phyloP scores from a whole-genome alignment of 2,329 filamentous ascomycete species.

The Coccinonectria pachysandricola region DNA sequence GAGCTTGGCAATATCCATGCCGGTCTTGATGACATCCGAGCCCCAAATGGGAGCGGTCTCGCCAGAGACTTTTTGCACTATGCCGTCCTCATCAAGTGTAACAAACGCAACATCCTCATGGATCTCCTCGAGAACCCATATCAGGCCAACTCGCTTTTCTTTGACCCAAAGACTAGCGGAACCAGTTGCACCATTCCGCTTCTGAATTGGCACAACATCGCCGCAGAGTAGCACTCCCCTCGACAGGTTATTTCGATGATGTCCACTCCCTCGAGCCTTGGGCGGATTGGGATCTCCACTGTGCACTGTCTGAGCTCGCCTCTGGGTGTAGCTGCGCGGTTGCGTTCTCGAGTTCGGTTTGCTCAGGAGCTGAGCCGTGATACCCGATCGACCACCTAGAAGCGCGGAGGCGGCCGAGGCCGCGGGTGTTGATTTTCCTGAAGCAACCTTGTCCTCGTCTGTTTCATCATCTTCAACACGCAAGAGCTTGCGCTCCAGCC shows the following conservation, averaged over 20 bases:
- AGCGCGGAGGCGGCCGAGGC: constrained; percentile 37
- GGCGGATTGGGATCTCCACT: constrained; percentile 43
- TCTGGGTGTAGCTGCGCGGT: constrained; percentile 40
- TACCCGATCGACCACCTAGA: constrained; percentile 61
- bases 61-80: constrained; percentile 60
- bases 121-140: constrained; percentile 97
- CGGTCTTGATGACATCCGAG: constrained; percentile 51
- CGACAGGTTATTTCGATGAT: constrained; percentile 66
- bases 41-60: constrained; percentile 83
- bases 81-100: constrained; percentile 65
- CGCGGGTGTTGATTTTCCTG: constrained; percentile 25
- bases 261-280: constrained; percentile 42
- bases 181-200: constrained; percentile 82
- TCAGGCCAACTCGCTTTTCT: constrained; percentile 85
- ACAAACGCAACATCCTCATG: constrained; percentile 83
- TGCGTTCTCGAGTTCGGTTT: constrained; percentile 59
- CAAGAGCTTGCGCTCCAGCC: constrained; percentile 78
- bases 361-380: constrained; percentile 79
- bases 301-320: constrained; percentile 55
- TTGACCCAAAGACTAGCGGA: constrained; percentile 98
- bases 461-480: constrained; percentile 33
- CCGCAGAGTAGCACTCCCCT: constrained; percentile 87
- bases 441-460: constrained; percentile 20
- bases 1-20: constrained; percentile 66
- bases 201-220: constrained; percentile 96